Percentiles rank a stretch among this genome's conserved stretches.
These are phyloP conservation scores for Protomyces lactucae-debilis DNA, from an alignment of 1,139 yeast species.

Conservation along the genomic window DNA sequence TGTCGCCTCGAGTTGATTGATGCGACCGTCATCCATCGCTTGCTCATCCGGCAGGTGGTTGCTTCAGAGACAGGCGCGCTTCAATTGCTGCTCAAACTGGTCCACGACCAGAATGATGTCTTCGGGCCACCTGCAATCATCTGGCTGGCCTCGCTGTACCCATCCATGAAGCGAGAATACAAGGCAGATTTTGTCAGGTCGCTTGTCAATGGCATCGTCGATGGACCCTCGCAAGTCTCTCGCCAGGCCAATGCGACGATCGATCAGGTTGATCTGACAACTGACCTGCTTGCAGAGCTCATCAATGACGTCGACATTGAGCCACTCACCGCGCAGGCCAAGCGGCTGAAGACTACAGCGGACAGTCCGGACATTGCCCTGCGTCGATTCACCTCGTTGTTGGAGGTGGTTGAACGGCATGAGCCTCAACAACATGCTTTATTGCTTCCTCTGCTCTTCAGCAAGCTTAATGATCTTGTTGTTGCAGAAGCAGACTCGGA, in stretches of 20 bases:
- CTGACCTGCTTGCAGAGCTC: slow-evolving; percentile 48
- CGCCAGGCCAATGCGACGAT: slow-evolving; percentile 58
- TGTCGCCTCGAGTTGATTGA: slow-evolving; percentile 33
- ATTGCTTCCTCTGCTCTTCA: slow-evolving; percentile 52
- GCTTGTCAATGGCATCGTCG: slow-evolving; percentile 53
- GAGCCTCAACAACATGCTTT: slow-evolving; percentile 44
- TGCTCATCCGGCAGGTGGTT: slow-evolving; percentile 43
- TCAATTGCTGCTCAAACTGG: slow-evolving; percentile 49
- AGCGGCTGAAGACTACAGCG: slow-evolving; percentile 38
- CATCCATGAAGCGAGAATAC: slow-evolving; percentile 52
- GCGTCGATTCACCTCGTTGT: slow-evolving; percentile 66
- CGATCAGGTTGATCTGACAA: slow-evolving; percentile 47
- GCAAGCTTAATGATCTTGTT: slow-evolving; percentile 75
- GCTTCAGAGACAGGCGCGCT: slow-evolving; percentile 50
- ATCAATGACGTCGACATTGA: slow-evolving; percentile 47
- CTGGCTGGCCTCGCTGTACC: slow-evolving; percentile 54
- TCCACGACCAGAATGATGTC: slow-evolving; percentile 49
- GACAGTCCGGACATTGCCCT: slow-evolving; percentile 40
- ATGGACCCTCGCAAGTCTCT: slow-evolving; percentile 40
- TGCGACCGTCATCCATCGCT: slow-evolving; percentile 46
- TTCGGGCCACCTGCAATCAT: slow-evolving; percentile 50
- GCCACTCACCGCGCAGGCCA: slow-evolving; percentile 25
- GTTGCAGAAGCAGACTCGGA: slow-evolving; percentile 87
- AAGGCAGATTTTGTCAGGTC: slow-evolving; percentile 56
- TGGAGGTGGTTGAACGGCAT: slow-evolving; percentile 68